A percentile compares a stretch with the other conserved stretches of the same genome.
Evolutionary conservation across 495 filamentous ascomycete genomes (phyloP).

Genomic region (Hypoxylon subgilvum): DNA sequence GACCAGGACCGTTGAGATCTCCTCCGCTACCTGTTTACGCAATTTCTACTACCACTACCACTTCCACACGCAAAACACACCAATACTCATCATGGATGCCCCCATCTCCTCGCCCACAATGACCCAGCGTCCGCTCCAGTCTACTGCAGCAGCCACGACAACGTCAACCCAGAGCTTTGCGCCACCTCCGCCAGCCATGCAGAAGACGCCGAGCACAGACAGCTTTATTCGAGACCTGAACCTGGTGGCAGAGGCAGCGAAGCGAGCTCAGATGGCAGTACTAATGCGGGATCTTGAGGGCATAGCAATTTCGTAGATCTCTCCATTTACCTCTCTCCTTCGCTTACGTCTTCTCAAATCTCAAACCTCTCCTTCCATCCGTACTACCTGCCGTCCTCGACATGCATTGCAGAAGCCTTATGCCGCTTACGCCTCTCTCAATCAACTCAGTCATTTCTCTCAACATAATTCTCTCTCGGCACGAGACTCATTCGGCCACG

Average conservation of each 20-base stretch:
- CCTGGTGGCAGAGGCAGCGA: slow-evolving; percentile 92
- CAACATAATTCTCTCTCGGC: no score
- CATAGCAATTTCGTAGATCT: slow-evolving; percentile 51
- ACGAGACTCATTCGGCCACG: no score
- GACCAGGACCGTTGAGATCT: background rate
- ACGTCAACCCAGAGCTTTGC: slow-evolving; percentile 40
- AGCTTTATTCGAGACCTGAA: slow-evolving; percentile 78
- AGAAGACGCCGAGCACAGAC: slow-evolving; percentile 57
- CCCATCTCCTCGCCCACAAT: slow-evolving; percentile 38
- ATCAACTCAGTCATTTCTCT: no score
- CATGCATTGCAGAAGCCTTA: no score
- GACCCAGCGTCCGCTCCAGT: slow-evolving; percentile 37
- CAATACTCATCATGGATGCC: slow-evolving; percentile 45
- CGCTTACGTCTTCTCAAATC: background rate
- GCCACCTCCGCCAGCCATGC: slow-evolving; percentile 45
- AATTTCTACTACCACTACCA: no score
- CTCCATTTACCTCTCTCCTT: background rate
- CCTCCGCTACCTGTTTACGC: background rate
- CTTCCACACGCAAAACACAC: no score
- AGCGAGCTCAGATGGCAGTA: slow-evolving; percentile 86
- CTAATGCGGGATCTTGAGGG: slow-evolving; percentile 84
- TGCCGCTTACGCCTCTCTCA: no score
- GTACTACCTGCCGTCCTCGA: no score
- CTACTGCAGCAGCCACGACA: slow-evolving; percentile 31
- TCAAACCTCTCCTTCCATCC: background rate